A percentile compares a stretch with the other conserved stretches of the same genome.
Conservation (phyloP, 1,284 basidiomycete species). For the Puccinia horiana region DNA sequence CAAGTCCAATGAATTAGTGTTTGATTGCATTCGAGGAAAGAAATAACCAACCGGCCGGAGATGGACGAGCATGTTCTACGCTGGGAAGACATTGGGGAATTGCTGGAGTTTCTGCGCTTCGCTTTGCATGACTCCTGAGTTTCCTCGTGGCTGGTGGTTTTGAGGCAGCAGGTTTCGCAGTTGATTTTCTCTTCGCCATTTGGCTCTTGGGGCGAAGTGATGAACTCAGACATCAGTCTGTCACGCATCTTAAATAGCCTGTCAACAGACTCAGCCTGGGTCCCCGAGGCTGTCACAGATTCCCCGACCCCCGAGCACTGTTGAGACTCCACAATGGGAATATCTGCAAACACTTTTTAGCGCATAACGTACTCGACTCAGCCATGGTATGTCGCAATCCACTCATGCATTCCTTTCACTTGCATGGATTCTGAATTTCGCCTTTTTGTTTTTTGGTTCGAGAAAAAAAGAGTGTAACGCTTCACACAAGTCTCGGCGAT, state of each 20-base stretch:
- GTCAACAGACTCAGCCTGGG: not conserved
- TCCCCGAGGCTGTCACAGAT: constrained; percentile 1
- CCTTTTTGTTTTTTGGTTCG: not conserved
- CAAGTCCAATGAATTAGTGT: not conserved
- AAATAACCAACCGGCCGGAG: constrained; percentile 34
- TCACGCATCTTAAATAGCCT: not conserved
- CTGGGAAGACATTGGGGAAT: constrained; percentile 58
- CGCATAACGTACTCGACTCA: too few relatives aligned
- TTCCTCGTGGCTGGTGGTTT: constrained; percentile 26
- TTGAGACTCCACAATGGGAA: too few relatives aligned
- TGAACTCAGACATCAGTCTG: not conserved
- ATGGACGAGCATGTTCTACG: constrained; percentile 51
- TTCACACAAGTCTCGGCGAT: constrained; percentile 90
- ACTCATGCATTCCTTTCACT: not conserved
- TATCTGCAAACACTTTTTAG: too few relatives aligned
- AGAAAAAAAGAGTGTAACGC: constrained; percentile 66
- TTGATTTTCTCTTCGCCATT: constrained; percentile 10
- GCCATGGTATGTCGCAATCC: not conserved
- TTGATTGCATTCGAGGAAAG: not conserved
- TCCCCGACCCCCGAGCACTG: not conserved
- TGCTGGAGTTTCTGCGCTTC: constrained; percentile 23
- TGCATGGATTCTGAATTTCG: not conserved
- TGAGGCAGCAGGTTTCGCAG: not conserved
- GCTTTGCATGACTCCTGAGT: not conserved
- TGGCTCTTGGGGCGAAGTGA: not conserved